Base-by-base conservation (phyloP, 345 rosid genomes). In the Brassica carinata region DNA sequence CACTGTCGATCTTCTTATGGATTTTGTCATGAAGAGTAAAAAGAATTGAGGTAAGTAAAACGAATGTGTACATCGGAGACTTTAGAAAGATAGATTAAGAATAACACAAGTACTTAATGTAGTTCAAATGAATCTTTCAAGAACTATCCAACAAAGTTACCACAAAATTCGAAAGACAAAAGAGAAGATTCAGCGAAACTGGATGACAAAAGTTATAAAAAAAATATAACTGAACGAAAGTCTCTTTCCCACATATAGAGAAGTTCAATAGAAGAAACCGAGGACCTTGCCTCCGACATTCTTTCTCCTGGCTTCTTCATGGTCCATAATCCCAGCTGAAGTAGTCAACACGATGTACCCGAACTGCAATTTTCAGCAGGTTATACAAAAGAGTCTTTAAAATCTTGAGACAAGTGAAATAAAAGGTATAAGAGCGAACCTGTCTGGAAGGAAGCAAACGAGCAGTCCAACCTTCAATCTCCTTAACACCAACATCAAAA, bases 401-500 rank as follows among this genome's bases (percentile, higher is more conserved):
- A 38, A 29, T 17, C 3, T 17, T 19, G 5, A 66, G 45, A 66
- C 7, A 58, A 62, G n/a, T 17, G 13, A 43, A 36, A 53, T 2
- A 55, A 40, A 8, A 4, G 1, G 8, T 1, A 63, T 7, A 8
- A 75, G n/a, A 36, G 0, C 79, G 1, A 73, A 87, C 88, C 85
- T 87, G 88, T 87, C 88, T 83, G 0, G 89, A 85, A 69, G 89
- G 89, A 40, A 87, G 89, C 33, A 87, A 55, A 73, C 88, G 85
- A 30, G 89, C 88, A 85, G 89, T 87, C 89, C 89, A 87, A 2
- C 88, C 64, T 81, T 87, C 89, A 64, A 87, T 87, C 51, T 87
- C 88, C 76, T 87, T 85, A 30, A 87, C 88, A 34, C 89, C 89
- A 70, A 87, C 77, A 83, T 87, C 88, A 64, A 87, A 87, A 19